Conservation (phyloP, 495 filamentous ascomycete genomes). For the Talaromyces wortmannii region DNA sequence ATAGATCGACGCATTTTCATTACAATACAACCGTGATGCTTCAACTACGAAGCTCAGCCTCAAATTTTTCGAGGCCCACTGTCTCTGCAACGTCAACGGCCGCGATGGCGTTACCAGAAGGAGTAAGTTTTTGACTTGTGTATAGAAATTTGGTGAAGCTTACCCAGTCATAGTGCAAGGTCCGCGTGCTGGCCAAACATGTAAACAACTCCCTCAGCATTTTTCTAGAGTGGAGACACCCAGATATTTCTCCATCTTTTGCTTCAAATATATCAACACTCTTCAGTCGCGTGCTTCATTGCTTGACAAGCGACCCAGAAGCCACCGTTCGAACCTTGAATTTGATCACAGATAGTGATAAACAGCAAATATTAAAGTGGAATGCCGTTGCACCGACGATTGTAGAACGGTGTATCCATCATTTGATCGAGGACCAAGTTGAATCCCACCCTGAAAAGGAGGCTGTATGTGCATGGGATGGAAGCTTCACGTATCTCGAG, state of each 20-base stretch:
- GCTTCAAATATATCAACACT: conserved; percentile 35
- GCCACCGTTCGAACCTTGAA: conserved; percentile 19
- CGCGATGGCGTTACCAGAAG: conserved; percentile 24
- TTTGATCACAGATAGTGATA: conserved; percentile 31
- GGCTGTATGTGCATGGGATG: conserved; percentile 54
- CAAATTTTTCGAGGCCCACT: conserved; percentile 7
- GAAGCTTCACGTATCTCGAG: conserved; percentile 47
- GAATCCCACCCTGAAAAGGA: conserved; percentile 29
- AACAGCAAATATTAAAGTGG: conserved; percentile 33
- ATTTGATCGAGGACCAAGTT: conserved; percentile 39
- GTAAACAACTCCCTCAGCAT: conserved; percentile 32
- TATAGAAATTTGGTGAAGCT: neutral
- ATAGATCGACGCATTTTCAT: conserved; percentile 5
- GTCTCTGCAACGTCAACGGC: conserved; percentile 13
- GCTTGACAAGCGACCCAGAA: neutral
- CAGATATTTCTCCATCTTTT: conserved; percentile 35
- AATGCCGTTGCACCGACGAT: conserved; percentile 20
- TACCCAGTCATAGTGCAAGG: conserved; percentile 24
- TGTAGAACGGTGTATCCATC: conserved; percentile 44
- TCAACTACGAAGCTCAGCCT: conserved; percentile 21
- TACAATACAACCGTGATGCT: conserved; percentile 37
- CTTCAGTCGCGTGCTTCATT: conserved; percentile 11
- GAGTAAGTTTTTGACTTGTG: conserved; percentile 15
- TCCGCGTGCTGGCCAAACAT: conserved; percentile 40
- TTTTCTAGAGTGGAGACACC: conserved; percentile 40